These are phyloP conservation scores for Ganoderma resinaceum DNA, from an alignment of 1,284 basidiomycete genomes.

Conservation along the genomic window DNA sequence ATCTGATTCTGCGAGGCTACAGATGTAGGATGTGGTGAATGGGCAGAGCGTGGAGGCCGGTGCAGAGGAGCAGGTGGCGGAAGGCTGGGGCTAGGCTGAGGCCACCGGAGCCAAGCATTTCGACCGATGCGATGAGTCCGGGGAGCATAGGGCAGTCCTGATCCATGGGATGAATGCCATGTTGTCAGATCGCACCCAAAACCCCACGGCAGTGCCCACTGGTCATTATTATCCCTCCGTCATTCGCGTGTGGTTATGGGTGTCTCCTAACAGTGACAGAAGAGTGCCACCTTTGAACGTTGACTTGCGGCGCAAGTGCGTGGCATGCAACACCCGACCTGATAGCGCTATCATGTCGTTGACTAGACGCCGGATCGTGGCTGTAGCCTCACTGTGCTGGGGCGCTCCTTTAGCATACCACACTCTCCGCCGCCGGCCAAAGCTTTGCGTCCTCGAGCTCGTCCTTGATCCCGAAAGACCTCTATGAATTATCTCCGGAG, in stretches of 20 bases:
- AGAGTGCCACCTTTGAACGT: background rate
- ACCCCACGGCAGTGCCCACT: background rate
- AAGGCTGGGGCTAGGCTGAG: background rate
- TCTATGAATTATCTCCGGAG: background rate
- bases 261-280: background rate
- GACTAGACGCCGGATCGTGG: background rate
- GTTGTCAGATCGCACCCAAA: slow-evolving; percentile 6
- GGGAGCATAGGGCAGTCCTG: background rate
- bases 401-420: no score
- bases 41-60: background rate
- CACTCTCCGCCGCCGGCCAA: no score
- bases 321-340: no score
- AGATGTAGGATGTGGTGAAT: slow-evolving; percentile 1
- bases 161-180: background rate
- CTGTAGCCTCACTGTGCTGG: no score
- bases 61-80: background rate
- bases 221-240: background rate
- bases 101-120: background rate
- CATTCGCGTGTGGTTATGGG: background rate
- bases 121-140: background rate
- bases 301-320: no score
- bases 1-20: slow-evolving; percentile 1
- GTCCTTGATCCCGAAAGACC: background rate
- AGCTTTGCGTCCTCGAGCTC: background rate
- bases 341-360: background rate